Evolutionary conservation across 192 early-diverging fungal species (phyloP).

Genomic region (Cetraspora pellucida): DNA sequence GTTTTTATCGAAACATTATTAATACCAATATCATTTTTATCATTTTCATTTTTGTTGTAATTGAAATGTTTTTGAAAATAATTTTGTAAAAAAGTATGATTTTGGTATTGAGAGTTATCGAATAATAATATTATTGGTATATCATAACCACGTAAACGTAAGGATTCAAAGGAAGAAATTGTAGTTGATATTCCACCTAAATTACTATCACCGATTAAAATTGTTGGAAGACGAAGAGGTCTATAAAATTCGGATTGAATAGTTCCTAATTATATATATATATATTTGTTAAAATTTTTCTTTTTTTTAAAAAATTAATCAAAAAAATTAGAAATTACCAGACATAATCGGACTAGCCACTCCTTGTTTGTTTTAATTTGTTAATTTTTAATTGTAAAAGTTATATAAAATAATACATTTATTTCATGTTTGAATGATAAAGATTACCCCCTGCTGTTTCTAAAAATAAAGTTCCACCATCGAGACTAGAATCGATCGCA

Average conservation of each 20-base stretch:
- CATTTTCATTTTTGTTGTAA: no score
- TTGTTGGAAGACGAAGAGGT: conserved; percentile 64
- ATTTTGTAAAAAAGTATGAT: conserved; percentile 54
- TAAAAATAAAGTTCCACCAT: conserved; percentile 56
- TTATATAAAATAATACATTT: not conserved
- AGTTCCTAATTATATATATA: conserved; percentile 47
- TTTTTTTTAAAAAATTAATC: not conserved
- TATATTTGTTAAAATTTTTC: not conserved
- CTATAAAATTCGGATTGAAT: conserved; percentile 72
- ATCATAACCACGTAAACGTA: conserved; percentile 70
- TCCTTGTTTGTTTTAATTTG: conserved; percentile 38
- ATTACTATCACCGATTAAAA: conserved; percentile 76
- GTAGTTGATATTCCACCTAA: conserved; percentile 86
- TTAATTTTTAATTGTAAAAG: not conserved
- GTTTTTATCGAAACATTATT: conserved; percentile 40
- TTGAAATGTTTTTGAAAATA: conserved; percentile 35
- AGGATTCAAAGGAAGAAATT: conserved; percentile 70
- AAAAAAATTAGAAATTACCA: conserved; percentile 39
- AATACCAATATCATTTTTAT: conserved; percentile 4
- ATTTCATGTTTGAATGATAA: not conserved
- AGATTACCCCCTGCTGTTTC: conserved; percentile 78
- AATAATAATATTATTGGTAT: conserved; percentile 71
- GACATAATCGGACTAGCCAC: conserved; percentile 76
- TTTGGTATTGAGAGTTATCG: conserved; percentile 54
- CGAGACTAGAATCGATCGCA: conserved; percentile 23